Evolutionary conservation across 257 asterid genomes (phyloP).

Genomic region (Salvia miltiorrhiza): DNA sequence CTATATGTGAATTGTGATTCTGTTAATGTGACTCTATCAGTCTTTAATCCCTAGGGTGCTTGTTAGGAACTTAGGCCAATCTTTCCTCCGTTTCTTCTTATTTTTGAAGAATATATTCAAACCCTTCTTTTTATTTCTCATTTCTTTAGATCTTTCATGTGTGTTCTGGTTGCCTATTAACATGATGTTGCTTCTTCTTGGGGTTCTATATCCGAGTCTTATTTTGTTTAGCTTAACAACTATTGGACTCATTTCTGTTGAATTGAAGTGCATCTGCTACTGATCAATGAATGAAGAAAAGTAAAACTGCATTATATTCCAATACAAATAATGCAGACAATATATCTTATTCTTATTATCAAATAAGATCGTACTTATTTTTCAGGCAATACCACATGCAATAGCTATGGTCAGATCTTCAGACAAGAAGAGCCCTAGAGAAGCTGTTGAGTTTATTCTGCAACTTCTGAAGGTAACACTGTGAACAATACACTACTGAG

Average conservation of each 20-base stretch:
- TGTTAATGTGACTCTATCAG: neutral
- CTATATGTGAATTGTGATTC: neutral
- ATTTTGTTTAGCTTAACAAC: constrained; percentile 9
- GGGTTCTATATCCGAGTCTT: neutral
- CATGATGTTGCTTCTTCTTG: constrained; percentile 7
- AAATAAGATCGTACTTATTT: constrained; percentile 8
- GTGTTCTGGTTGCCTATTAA: neutral
- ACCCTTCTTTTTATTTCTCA: neutral
- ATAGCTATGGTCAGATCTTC: constrained; percentile 83
- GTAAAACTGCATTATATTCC: neutral
- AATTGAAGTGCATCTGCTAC: neutral
- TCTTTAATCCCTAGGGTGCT: neutral
- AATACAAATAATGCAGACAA: neutral
- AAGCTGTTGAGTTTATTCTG: constrained; percentile 95
- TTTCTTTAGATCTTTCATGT: neutral
- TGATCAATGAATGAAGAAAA: neutral
- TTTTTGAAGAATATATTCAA: neutral
- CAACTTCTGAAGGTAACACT: constrained; percentile 85
- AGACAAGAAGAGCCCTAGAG: constrained; percentile 93
- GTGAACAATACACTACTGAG: neutral
- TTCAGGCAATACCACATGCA: constrained; percentile 95
- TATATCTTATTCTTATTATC: neutral
- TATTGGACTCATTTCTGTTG: constrained; percentile 10
- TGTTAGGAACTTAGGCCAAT: neutral
- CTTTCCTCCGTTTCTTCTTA: neutral